These are phyloP conservation scores for Aspergillaceae sp. DNA, from an alignment of 2,329 filamentous ascomycete species.

Conservation along the genomic window DNA sequence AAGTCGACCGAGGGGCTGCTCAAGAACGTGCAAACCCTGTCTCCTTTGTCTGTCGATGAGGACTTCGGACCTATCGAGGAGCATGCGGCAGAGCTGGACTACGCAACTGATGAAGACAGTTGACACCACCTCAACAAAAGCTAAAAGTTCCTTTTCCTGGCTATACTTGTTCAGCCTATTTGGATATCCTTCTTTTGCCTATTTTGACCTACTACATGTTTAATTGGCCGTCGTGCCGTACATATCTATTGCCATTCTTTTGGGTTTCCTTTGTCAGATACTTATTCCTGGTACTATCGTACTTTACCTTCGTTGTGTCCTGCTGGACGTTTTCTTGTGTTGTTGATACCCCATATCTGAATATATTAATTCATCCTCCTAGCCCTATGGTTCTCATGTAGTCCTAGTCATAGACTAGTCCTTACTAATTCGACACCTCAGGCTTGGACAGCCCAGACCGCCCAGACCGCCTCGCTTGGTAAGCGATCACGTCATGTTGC, in stretches of 20 bases:
- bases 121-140: background rate
- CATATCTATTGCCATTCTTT: background rate
- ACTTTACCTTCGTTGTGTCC: background rate
- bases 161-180: background rate
- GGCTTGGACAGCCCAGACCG: no score
- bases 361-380: background rate
- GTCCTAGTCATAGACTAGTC: no score
- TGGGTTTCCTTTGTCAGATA: background rate
- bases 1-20: conserved; percentile 55
- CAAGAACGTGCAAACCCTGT: conserved; percentile 40
- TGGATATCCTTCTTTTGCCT: no score
- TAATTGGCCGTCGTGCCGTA: background rate
- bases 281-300: background rate
- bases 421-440: no score
- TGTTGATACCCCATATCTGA: background rate
- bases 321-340: background rate
- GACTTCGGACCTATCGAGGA: conserved; percentile 26
- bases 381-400: no score
- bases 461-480: no score
- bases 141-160: background rate
- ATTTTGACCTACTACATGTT: background rate
- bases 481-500: no score
- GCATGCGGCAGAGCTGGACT: conserved; percentile 40
- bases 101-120: conserved; percentile 40
- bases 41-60: conserved; percentile 25